Evolutionary conservation across 2,329 filamentous ascomycete species (phyloP).

Genomic region (Hypoxylon sp.): DNA sequence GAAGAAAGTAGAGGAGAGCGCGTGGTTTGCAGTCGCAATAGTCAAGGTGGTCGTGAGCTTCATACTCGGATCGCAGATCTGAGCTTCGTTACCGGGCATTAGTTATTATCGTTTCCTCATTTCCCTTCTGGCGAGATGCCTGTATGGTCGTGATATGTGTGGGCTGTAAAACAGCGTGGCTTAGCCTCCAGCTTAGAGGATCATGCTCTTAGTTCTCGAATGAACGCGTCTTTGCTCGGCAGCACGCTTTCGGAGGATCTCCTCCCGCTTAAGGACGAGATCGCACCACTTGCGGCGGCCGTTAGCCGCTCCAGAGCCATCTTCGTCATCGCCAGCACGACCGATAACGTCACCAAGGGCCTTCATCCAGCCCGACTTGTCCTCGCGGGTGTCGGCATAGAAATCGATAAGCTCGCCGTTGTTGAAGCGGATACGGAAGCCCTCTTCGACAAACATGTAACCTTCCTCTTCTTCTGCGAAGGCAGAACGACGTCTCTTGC

Average conservation of each 20-base stretch:
- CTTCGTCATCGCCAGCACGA: constrained; percentile 64
- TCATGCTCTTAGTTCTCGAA: constrained; percentile 70
- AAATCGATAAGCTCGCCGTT: constrained; percentile 99
- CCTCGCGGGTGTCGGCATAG: constrained; percentile 87
- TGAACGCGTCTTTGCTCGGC: constrained; percentile 65
- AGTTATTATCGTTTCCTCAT: constrained; percentile 37
- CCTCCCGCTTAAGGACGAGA: constrained; percentile 72
- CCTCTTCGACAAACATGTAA: constrained; percentile 99
- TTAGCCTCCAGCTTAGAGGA: constrained; percentile 54
- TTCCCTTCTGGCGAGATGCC: constrained; percentile 19
- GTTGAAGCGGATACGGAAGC: constrained; percentile 97
- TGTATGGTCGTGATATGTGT: not conserved
- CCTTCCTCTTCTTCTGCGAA: constrained; percentile 99
- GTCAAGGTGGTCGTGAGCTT: constrained; percentile 30
- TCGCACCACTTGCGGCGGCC: constrained; percentile 74
- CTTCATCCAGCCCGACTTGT: constrained; percentile 96
- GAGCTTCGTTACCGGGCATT: constrained; percentile 30
- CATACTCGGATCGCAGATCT: constrained; percentile 28
- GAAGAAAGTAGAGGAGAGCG: constrained; percentile 1
- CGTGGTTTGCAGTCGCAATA: constrained; percentile 14
- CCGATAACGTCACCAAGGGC: constrained; percentile 79
- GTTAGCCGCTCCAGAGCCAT: constrained; percentile 57
- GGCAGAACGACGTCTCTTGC: constrained; percentile 87
- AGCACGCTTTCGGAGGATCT: constrained; percentile 66
- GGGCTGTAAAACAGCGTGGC: constrained; percentile 18